Evolutionary conservation across 2,329 filamentous ascomycete species (phyloP).

Genomic region (Alternaria burnsii): DNA sequence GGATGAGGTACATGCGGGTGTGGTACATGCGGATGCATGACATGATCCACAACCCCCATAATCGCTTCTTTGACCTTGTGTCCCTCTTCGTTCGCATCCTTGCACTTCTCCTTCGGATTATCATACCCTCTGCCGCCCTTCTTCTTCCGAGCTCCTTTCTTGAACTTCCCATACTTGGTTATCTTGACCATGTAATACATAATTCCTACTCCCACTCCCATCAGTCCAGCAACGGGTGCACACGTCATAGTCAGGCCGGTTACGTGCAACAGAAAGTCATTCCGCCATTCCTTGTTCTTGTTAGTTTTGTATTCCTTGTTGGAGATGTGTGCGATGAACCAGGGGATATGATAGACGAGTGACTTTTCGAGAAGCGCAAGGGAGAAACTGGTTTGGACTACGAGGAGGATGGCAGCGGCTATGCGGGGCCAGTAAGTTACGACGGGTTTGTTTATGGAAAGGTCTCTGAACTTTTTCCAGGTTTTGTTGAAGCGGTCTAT

Average conservation of each 20-base stretch:
- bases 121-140: conserved; percentile 15
- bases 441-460: background rate
- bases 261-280: conserved; percentile 7
- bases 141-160: background rate
- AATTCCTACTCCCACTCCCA: conserved; percentile 1
- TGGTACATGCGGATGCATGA: background rate
- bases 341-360: conserved; percentile 6
- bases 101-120: background rate
- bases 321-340: background rate
- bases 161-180: conserved; percentile 11
- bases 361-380: conserved; percentile 8
- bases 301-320: background rate
- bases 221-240: conserved; percentile 3
- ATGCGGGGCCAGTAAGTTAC: background rate
- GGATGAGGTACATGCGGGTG: background rate
- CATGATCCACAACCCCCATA: background rate
- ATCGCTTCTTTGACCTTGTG: background rate
- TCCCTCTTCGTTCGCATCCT: background rate
- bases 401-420: background rate
- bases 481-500: background rate
- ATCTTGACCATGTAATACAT: conserved; percentile 16
- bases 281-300: background rate
- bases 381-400: conserved; percentile 5
- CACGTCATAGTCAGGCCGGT: conserved; percentile 6
- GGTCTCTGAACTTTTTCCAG: background rate